Conservation (phyloP, 2,329 filamentous ascomycete species). For the Grosmannia huntii region DNA sequence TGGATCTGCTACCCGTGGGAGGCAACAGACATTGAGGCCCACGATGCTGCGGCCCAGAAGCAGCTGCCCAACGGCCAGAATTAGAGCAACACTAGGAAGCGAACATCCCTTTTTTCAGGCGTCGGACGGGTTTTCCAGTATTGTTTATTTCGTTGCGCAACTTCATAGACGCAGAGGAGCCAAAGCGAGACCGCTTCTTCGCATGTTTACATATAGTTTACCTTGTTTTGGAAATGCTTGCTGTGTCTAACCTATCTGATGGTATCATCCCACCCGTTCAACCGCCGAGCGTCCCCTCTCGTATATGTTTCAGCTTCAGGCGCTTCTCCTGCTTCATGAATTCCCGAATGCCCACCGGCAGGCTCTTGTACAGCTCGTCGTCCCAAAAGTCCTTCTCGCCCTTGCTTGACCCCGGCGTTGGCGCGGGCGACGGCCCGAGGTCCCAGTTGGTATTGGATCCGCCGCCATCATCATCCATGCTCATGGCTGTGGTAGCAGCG, state of each 20-base stretch:
- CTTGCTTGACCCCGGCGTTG: background rate
- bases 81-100: background rate
- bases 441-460: slow-evolving; percentile 60
- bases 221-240: background rate
- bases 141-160: background rate
- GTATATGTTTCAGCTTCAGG: slow-evolving; percentile 60
- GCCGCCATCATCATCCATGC: slow-evolving; percentile 71
- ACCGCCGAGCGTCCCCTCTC: slow-evolving; percentile 37
- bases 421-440: slow-evolving; percentile 15
- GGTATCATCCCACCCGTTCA: slow-evolving; percentile 13
- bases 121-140: background rate
- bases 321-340: slow-evolving; percentile 97
- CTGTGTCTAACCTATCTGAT: background rate
- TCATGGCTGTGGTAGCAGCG: slow-evolving; percentile 18
- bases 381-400: slow-evolving; percentile 26
- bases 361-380: slow-evolving; percentile 60
- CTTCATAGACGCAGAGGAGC: background rate
- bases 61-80: slow-evolving; percentile 15
- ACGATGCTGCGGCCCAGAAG: slow-evolving; percentile 56
- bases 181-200: background rate
- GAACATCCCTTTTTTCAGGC: background rate
- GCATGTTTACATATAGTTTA: background rate
- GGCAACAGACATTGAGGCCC: slow-evolving; percentile 84
- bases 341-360: slow-evolving; percentile 86
- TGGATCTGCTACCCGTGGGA: slow-evolving; percentile 99